Base-by-base conservation (phyloP, 768 basidiomycete genomes). In the Nevesoporus exiguus region DNA sequence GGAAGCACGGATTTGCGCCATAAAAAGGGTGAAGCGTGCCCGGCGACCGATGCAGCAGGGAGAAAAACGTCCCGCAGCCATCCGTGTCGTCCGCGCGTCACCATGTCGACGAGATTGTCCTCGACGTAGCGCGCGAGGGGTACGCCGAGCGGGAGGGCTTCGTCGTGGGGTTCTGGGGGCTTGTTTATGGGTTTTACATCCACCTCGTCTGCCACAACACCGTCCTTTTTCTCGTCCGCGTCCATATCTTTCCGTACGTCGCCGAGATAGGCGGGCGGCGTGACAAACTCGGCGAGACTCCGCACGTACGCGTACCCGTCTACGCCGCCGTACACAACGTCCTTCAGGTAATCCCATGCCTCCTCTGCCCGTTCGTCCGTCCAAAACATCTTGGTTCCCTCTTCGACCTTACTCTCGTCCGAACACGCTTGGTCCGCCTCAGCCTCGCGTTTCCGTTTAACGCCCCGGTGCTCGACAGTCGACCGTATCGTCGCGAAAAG, bases 311-410 rank as follows among this genome's bases (percentile, higher is more conserved):
- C 89, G 25, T 83, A 69, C 2, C 90, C 89, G 52, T 89, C 87
- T 0, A 82, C 76, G 43, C 90, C 88, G 0, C 90, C 89, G 63
- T 90, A 91, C 0, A 91, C 88, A n/a, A 89, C 64, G 63, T 90
- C 86, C 19, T 79, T 71, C 17, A 91, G 43, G 61, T 85, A 88
- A n/a, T 76, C 77, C 69, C 88, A 85, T 2, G 80, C 86, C 22
- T 78, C 76, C n/a, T 67, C 66, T 13, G 79, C 81, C 6, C 75
- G 72, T 46, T 72, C 73, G 13, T 72, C 65, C 22, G 72, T 77
- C 79, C 82, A 88, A 56, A 83, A 83, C 7, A 42, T 19, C 7
- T 66, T 71, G 3, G 65, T 49, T 5, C 47, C 40, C 2, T 27
- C 51, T 31, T 50, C 60, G 36, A 25, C 62, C 50, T 25, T 59